These are phyloP conservation scores for Serendipita sp. DNA, from an alignment of 768 basidiomycete species.

Conservation along the genomic window DNA sequence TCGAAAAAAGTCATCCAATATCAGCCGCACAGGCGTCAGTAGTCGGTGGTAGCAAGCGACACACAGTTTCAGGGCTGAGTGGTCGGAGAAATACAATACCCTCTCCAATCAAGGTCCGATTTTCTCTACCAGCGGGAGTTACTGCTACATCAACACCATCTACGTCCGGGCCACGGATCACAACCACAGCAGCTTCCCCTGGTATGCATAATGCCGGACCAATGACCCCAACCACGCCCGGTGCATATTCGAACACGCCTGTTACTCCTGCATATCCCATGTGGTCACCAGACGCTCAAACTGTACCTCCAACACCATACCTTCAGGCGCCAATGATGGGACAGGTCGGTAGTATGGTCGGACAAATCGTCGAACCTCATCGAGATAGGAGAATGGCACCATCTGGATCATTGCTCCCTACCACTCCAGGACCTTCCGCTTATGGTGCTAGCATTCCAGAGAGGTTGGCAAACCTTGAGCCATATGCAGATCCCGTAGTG, in stretches of 20 bases:
- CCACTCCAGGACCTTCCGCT: slow-evolving; percentile 1
- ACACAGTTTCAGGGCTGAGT: slow-evolving; percentile 29
- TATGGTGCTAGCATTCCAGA: not conserved
- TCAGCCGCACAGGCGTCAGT: slow-evolving; percentile 17
- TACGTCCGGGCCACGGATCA: slow-evolving; percentile 6
- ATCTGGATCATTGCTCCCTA: not conserved
- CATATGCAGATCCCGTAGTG: slow-evolving; percentile 41
- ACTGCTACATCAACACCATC: slow-evolving; percentile 20
- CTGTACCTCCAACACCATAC: slow-evolving; percentile 36
- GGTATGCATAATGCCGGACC: not conserved
- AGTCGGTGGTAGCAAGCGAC: slow-evolving; percentile 43
- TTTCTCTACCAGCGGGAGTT: slow-evolving; percentile 16
- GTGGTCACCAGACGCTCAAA: slow-evolving; percentile 30
- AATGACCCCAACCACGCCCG: slow-evolving; percentile 13
- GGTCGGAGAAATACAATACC: slow-evolving; percentile 8
- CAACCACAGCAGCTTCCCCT: not conserved
- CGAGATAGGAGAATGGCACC: slow-evolving; percentile 36
- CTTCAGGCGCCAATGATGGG: slow-evolving; percentile 40
- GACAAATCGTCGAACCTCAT: slow-evolving; percentile 46
- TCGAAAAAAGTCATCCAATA: slow-evolving; percentile 16
- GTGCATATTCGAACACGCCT: slow-evolving; percentile 23
- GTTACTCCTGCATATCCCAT: slow-evolving; percentile 62
- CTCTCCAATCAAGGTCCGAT: slow-evolving; percentile 5
- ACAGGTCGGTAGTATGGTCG: slow-evolving; percentile 34
- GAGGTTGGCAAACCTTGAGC: slow-evolving; percentile 25